Conservation (phyloP, 805 yeast species). For the Candida maltosa region DNA sequence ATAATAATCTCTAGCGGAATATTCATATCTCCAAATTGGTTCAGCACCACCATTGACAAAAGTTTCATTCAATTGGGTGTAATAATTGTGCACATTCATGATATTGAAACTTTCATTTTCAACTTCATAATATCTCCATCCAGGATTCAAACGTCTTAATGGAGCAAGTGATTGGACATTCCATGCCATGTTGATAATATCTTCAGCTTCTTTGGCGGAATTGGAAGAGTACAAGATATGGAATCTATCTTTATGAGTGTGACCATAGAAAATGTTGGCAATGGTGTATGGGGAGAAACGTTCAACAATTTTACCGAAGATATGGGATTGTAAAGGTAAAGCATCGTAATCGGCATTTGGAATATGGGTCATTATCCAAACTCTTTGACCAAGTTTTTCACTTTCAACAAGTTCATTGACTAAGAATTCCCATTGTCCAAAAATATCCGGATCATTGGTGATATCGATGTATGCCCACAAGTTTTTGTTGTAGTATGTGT, state of each 20-base stretch:
- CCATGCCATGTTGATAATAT: constrained; percentile 58
- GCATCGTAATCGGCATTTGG: constrained; percentile 54
- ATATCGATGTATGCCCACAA: constrained; percentile 49
- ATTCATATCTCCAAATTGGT: constrained; percentile 60
- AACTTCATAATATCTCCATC: constrained; percentile 70
- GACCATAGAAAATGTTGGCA: constrained; percentile 69
- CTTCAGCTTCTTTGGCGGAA: constrained; percentile 34
- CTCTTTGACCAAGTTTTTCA: constrained; percentile 56
- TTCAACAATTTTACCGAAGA: constrained; percentile 54
- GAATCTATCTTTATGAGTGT: constrained; percentile 70
- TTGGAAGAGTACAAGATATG: constrained; percentile 51
- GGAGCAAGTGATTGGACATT: constrained; percentile 67
- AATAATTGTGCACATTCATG: constrained; percentile 57
- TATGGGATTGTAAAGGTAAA: constrained; percentile 56
- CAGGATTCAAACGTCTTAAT: constrained; percentile 55
- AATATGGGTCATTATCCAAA: constrained; percentile 72
- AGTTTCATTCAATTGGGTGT: constrained; percentile 59
- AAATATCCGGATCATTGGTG: constrained; percentile 52
- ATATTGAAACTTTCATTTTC: constrained; percentile 59
- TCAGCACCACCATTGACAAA: constrained; percentile 49
- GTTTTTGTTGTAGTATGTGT: constrained; percentile 63
- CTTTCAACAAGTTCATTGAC: constrained; percentile 58
- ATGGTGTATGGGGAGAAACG: constrained; percentile 68
- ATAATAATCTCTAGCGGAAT: constrained; percentile 60
- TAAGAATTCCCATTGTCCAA: constrained; percentile 61